A percentile compares a stretch with the other conserved stretches of the same genome.
These are phyloP conservation scores for Graphilbum ipis-grandicollis DNA, from an alignment of 2,329 filamentous ascomycete genomes.

Conservation along the genomic window DNA sequence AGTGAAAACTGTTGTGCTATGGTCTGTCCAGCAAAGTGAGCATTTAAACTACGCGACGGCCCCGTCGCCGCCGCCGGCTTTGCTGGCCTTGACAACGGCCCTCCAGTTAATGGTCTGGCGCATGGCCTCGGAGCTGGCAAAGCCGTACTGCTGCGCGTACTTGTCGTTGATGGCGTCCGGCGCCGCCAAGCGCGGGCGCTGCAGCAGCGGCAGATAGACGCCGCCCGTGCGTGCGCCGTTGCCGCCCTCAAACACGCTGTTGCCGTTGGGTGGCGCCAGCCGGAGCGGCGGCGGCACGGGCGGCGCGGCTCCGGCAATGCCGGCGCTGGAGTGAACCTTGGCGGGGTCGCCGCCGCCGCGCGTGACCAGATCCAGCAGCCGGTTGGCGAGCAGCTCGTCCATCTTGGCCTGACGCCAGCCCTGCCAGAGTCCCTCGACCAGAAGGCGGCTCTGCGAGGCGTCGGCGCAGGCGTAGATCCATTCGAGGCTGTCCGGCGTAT, in stretches of 20 bases:
- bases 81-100: slow-evolving; percentile 13
- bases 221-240: slow-evolving; percentile 31
- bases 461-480: slow-evolving; percentile 72
- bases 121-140: slow-evolving; percentile 32
- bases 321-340: background rate
- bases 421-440: slow-evolving; percentile 64
- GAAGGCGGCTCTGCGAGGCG: slow-evolving; percentile 30
- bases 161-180: slow-evolving; percentile 40
- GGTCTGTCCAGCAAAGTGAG: too few relatives aligned
- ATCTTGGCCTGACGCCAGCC: slow-evolving; percentile 75
- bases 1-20: too few relatives aligned
- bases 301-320: slow-evolving; percentile 23
- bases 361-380: slow-evolving; percentile 48
- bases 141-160: slow-evolving; percentile 45
- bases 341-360: background rate
- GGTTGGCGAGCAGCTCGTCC: slow-evolving; percentile 68
- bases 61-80: too few relatives aligned
- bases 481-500: slow-evolving; percentile 37
- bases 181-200: slow-evolving; percentile 28
- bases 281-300: slow-evolving; percentile 14
- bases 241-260: slow-evolving; percentile 36
- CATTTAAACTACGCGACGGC: too few relatives aligned
- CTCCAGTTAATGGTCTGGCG: slow-evolving; percentile 19
- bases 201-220: slow-evolving; percentile 36
- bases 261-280: slow-evolving; percentile 8